Evolutionary conservation across 306 rosid species (phyloP), one percentile per base, ranked within the genome.

Genomic region (Quercus wislizeni): DNA sequence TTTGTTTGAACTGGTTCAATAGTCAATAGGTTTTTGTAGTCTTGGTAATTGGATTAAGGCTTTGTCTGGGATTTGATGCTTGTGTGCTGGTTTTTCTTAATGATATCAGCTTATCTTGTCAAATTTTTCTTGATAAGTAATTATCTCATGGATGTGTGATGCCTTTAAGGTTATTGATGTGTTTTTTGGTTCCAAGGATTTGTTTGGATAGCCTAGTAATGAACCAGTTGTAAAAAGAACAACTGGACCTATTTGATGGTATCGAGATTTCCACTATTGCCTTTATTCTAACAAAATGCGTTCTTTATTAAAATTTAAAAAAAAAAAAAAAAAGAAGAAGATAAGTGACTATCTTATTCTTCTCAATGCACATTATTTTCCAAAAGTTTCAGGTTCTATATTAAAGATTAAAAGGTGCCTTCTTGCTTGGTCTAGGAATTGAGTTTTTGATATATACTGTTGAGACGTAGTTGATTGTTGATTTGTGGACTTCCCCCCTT

Each of bases 401-500:
- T 62, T 17, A 28, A 63, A 64, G 17, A 28, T 31, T 64, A 15
- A 15, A 49, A 6, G 70, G 43, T 15, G 23, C 21, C 43, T 64
- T 30, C 18, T 64, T 64, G 20, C 33, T 64, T 17, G 41, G 70
- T 64, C 46, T 13, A 17, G 46, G 46, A 64, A 30, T 15, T 65
- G 46, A 17, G 31, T 65, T 64, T 64, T 65, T 65, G 49, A 33
- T 4, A 2, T 17, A 25, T 33, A 35, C 18, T 9, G 4, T n/a
- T 68, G 27, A 68, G 5, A 3, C 72, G 0, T 35, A 69, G 81
- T 33, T 69, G 18, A 69, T 56, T 77, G 67, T 38, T 74, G 49
- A 10, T 51, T 59, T 58, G 41, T 64, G 74, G 54, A n/a, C 20
- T 20, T 70, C 49, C 72, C 69, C 23, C 79, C 80, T 74, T 81